Evolutionary conservation across 305 asterid genomes (phyloP).

Genomic region (Solanum chacoense): DNA sequence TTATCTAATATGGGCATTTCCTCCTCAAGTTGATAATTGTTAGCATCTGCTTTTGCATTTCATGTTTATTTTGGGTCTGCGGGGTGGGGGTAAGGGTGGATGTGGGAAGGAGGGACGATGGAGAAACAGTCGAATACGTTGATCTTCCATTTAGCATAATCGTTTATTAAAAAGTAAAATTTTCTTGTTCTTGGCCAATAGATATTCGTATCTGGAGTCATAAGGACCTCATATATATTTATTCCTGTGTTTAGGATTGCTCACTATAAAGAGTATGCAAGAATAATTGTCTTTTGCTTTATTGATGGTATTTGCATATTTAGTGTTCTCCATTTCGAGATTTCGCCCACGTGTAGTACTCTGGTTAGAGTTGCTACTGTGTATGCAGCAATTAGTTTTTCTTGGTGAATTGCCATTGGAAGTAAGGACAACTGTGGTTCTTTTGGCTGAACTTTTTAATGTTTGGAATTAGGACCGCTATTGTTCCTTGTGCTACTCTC

Average conservation of each 20-base stretch:
- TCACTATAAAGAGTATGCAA: not conserved
- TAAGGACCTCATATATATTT: not conserved
- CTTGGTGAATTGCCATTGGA: not conserved
- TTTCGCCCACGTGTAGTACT: not conserved
- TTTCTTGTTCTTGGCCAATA: not conserved
- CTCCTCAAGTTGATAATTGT: not conserved
- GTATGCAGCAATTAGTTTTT: not conserved
- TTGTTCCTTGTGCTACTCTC: not conserved
- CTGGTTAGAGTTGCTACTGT: not conserved
- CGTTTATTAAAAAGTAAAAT: not conserved
- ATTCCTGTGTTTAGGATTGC: not conserved
- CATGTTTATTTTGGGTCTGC: not conserved
- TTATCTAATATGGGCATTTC: not conserved
- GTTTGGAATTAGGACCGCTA: not conserved
- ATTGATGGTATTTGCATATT: not conserved
- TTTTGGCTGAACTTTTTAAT: not conserved
- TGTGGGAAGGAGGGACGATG: not conserved
- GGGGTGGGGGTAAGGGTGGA: not conserved
- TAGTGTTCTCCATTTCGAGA: not conserved
- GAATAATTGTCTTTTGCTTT: not conserved
- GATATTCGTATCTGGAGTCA: not conserved
- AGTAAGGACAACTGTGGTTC: not conserved
- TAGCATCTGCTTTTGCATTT: conserved; percentile 1
- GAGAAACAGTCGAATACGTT: not conserved
- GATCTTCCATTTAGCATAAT: not conserved